Evolutionary conservation across 345 rosid species (phyloP).

Genomic region (Microcos paniculata): DNA sequence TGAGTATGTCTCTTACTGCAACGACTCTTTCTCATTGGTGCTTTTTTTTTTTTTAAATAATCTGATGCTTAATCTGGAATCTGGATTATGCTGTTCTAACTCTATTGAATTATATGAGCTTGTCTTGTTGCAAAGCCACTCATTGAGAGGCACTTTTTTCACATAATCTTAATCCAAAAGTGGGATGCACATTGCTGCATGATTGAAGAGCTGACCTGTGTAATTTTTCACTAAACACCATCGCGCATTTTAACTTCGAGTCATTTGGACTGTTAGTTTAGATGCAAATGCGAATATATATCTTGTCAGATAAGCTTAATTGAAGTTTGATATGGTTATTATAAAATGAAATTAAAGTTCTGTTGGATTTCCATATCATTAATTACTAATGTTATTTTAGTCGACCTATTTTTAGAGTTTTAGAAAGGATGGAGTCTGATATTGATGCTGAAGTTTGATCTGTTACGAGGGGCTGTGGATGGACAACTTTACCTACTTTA

Average conservation of each 20-base stretch:
- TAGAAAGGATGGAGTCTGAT: neutral
- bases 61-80: too few relatives aligned
- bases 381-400: neutral
- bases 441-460: neutral
- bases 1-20: slow-evolving; percentile 1
- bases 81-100: too few relatives aligned
- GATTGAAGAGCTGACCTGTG: neutral
- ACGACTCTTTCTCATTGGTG: neutral
- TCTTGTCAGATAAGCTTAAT: neutral
- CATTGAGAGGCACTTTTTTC: too few relatives aligned
- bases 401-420: neutral
- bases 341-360: neutral
- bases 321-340: neutral
- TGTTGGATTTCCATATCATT: neutral
- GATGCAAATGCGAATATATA: neutral
- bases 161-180: neutral
- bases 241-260: neutral
- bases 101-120: too few relatives aligned
- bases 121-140: too few relatives aligned
- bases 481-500: neutral
- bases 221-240: neutral
- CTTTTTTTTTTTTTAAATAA: neutral
- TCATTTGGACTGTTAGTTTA: neutral
- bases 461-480: neutral
- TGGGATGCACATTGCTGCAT: neutral